Evolutionary conservation across 2,329 filamentous ascomycete genomes (phyloP).

Genomic region (Neonectria faginata): DNA sequence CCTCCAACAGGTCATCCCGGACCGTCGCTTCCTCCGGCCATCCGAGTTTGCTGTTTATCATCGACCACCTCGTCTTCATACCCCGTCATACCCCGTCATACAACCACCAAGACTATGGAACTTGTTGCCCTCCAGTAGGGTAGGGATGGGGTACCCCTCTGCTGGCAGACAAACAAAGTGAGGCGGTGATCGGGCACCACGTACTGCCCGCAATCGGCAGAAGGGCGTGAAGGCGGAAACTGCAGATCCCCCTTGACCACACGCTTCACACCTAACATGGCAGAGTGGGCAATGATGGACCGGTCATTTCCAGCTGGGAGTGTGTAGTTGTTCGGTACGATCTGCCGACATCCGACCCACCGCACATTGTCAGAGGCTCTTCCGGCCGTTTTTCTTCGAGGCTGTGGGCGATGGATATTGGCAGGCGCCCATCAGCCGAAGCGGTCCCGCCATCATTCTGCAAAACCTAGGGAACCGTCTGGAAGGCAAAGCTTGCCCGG

Average conservation of each 20-base stretch:
- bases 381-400: conserved; percentile 8
- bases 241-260: background rate
- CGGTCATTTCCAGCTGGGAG: conserved; percentile 1
- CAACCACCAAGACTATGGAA: background rate
- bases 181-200: background rate
- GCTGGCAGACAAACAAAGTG: conserved; percentile 3
- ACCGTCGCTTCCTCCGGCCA: conserved; percentile 15
- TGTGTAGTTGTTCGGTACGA: conserved; percentile 5
- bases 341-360: conserved; percentile 1
- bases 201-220: conserved; percentile 1
- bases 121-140: background rate
- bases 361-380: background rate
- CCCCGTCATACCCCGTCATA: background rate
- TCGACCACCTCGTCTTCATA: conserved; percentile 4
- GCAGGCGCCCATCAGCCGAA: background rate
- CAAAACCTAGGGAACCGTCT: background rate
- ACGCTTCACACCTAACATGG: conserved; percentile 5
- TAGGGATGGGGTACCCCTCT: background rate
- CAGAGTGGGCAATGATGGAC: conserved; percentile 8
- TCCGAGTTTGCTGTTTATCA: conserved; percentile 16
- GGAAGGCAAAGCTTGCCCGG: conserved; percentile 6
- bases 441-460: background rate
- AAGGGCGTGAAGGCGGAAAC: background rate
- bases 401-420: background rate
- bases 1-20: conserved; percentile 18